Percentiles rank a stretch among this genome's conserved stretches.
Evolutionary conservation across 371 early-diverging fungal genomes (phyloP).

Genomic region (Circinella minor): DNA sequence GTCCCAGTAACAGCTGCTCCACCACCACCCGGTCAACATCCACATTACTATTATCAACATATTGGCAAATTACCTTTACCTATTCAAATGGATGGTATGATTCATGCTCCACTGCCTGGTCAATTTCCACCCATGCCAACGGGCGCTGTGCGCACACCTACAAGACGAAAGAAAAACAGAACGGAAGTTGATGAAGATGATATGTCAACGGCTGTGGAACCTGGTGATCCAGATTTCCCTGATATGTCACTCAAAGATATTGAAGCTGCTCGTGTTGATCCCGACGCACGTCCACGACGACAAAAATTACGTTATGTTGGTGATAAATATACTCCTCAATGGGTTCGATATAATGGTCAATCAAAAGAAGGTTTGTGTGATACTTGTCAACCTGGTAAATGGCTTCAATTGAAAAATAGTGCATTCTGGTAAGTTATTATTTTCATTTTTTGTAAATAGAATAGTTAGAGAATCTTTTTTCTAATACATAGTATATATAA

Average conservation of each 20-base stretch:
- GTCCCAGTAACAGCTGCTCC: conserved; percentile 9
- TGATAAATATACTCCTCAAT: conserved; percentile 89
- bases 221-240: conserved; percentile 48
- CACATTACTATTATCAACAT: conserved; percentile 20
- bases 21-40: conserved; percentile 10
- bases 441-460: no score
- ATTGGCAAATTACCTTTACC: conserved; percentile 6
- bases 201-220: conserved; percentile 36
- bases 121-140: conserved; percentile 11
- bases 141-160: conserved; percentile 4
- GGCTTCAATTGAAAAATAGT: conserved; percentile 93
- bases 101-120: conserved; percentile 8
- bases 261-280: conserved; percentile 39
- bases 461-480: no score
- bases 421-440: conserved; percentile 77
- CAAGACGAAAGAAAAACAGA: conserved; percentile 7
- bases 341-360: conserved; percentile 82
- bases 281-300: conserved; percentile 64
- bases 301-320: conserved; percentile 77
- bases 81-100: conserved; percentile 10
- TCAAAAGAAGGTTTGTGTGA: conserved; percentile 91
- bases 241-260: conserved; percentile 55
- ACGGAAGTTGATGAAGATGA: conserved; percentile 32
- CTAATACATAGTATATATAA: not conserved
- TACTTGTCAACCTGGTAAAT: conserved; percentile 83